Base-by-base conservation (phyloP, 1,284 basidiomycete genomes). In the Marasmius oreades region DNA sequence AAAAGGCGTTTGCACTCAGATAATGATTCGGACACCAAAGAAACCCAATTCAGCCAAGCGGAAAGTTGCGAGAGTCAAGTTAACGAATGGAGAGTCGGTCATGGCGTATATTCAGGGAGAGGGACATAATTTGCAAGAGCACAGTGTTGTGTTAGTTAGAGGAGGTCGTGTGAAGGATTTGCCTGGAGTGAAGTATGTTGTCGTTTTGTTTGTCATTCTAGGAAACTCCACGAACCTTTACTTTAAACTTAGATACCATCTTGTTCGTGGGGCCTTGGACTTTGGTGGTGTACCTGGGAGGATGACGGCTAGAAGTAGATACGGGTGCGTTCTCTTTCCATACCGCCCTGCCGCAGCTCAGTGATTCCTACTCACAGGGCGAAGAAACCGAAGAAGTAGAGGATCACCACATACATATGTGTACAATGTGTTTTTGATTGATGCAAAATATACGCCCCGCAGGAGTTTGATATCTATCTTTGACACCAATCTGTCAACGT, bases 31-130 rank as follows among this genome's bases (percentile, higher is more conserved):
- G 64, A 94, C 91, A 68, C 97, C 97, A 23, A 98, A 95, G 79
- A 99, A 99, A 71, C 97, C 97, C 62, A 99, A 99, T 75, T 99
- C 96, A 43, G 95, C 95, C 45, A 94, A 98, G 68, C 92, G 97
- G 61, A 99, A 98, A 76, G 93, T 98, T 58, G 95, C 95, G 43
- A 84, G 93, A 68, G 89, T 99, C 63, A 96, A 96, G 77, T 79
- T 99, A 51, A 84, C 88, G 33, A 96, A 90, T 33, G 97, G 97
- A 52, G 90, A 92, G 70, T 88, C 86, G 42, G 82, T 95, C 57
- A 90, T 92, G 73, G 95, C 95, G 14, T 99, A 98, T 70, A 95
- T 99, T 55, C 92, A 92, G 42, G 97, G 97, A 63, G 97, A 99
- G 69, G 97, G 97, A 1, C 96, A 99, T 72, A 98, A 98, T 70